These are phyloP conservation scores for Calonectria ilicicola DNA, from an alignment of 2,329 filamentous ascomycete species.

Conservation along the genomic window DNA sequence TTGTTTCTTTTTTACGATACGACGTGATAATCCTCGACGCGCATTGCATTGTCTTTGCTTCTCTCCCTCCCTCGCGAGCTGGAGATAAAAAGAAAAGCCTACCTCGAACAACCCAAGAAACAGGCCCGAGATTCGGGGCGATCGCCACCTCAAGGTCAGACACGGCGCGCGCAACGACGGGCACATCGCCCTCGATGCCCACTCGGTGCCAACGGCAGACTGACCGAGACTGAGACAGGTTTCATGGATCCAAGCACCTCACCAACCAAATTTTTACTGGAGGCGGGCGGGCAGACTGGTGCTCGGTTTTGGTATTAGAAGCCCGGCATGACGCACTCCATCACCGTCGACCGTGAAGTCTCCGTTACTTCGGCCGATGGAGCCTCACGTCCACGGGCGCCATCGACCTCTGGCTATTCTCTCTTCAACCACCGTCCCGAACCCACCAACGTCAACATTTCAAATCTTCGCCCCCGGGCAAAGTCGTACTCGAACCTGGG, in stretches of 20 bases:
- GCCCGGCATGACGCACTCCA: constrained; percentile 42
- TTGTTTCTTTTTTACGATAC: background rate
- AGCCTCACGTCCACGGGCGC: constrained; percentile 31
- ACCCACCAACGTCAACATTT: constrained; percentile 15
- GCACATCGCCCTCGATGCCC: background rate
- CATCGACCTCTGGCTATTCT: constrained; percentile 18
- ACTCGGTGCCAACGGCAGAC: constrained; percentile 5
- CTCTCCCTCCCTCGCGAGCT: background rate
- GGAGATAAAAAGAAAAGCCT: background rate
- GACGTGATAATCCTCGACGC: background rate
- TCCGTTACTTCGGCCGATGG: constrained; percentile 38
- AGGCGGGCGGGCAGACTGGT: constrained; percentile 17
- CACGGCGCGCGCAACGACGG: constrained; percentile 6
- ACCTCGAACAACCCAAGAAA: constrained; percentile 18
- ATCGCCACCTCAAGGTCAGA: constrained; percentile 30
- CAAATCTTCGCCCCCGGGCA: constrained; percentile 34
- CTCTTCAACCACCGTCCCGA: constrained; percentile 13
- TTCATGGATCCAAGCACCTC: constrained; percentile 41
- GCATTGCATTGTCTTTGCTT: background rate
- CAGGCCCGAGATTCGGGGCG: constrained; percentile 29
- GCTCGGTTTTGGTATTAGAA: constrained; percentile 25
- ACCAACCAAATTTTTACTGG: constrained; percentile 32
- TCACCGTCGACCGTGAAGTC: constrained; percentile 33
- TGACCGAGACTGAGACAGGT: constrained; percentile 37
- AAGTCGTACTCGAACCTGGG: constrained; percentile 39